Evolutionary conservation across 2,329 filamentous ascomycete species (phyloP).

Genomic region (Metarhizium brunneum): DNA sequence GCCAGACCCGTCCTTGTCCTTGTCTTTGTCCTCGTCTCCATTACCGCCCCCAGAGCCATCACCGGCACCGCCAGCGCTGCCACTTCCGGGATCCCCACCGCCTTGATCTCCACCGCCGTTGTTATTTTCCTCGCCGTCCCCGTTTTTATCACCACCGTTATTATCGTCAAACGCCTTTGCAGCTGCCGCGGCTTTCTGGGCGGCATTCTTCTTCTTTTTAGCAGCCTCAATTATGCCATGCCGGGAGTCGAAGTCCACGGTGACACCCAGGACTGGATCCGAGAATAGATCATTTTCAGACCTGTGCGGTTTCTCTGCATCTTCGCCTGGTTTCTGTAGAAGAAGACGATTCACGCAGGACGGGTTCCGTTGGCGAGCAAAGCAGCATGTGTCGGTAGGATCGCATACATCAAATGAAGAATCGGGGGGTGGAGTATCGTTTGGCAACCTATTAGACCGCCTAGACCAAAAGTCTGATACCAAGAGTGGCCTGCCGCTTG

Average conservation of each 20-base stretch:
- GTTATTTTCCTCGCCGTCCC: constrained; percentile 4
- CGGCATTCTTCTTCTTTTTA: constrained; percentile 13
- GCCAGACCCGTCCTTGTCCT: constrained; percentile 20
- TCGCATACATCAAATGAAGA: neutral
- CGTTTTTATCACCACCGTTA: constrained; percentile 2
- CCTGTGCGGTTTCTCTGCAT: neutral
- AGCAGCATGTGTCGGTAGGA: neutral
- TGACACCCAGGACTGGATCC: constrained; percentile 13
- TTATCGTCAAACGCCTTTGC: constrained; percentile 8
- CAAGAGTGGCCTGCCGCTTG: neutral
- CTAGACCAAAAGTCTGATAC: constrained; percentile 2
- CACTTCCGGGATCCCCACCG: neutral
- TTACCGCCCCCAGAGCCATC: constrained; percentile 3
- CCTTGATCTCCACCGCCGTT: constrained; percentile 7
- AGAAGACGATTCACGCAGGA: neutral
- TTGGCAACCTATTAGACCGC: neutral
- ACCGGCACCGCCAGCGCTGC: constrained; percentile 1
- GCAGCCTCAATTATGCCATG: constrained; percentile 9
- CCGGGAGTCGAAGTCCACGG: constrained; percentile 12
- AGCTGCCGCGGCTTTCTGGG: neutral
- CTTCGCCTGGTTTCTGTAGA: neutral
- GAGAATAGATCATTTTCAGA: constrained; percentile 9
- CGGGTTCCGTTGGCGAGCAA: constrained; percentile 7
- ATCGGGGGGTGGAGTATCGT: neutral
- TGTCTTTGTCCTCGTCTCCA: constrained; percentile 5